Evolutionary conservation across 2,329 filamentous ascomycete species (phyloP).

Genomic region (Penicillium sp.): DNA sequence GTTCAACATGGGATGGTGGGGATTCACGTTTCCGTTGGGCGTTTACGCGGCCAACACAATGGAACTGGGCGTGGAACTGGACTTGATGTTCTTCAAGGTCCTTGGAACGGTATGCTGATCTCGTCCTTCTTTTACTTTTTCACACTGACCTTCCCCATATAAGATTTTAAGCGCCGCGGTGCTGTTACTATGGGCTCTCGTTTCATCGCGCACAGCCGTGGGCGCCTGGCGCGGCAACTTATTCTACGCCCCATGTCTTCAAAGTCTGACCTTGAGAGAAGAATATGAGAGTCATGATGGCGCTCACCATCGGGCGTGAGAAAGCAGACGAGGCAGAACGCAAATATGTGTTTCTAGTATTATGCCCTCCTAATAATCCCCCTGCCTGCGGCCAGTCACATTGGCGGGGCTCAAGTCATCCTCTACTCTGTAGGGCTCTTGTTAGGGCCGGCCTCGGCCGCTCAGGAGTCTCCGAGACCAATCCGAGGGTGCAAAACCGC

Average conservation of each 20-base stretch:
- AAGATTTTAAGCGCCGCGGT: conserved; percentile 51
- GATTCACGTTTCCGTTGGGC: conserved; percentile 59
- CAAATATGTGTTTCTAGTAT: no score
- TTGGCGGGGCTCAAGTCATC: background rate
- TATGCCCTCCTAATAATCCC: no score
- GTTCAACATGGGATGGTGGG: conserved; percentile 64
- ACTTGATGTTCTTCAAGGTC: conserved; percentile 55
- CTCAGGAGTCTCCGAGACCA: background rate
- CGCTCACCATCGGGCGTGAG: conserved; percentile 12
- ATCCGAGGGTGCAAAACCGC: background rate
- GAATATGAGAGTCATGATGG: conserved; percentile 12
- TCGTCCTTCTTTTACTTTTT: background rate
- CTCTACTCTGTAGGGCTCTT: background rate
- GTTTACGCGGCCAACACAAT: conserved; percentile 45
- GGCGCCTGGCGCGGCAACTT: conserved; percentile 49
- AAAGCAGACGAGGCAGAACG: background rate
- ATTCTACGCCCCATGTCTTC: conserved; percentile 54
- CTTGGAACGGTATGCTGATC: conserved; percentile 47
- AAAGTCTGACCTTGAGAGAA: conserved; percentile 32
- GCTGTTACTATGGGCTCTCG: conserved; percentile 54
- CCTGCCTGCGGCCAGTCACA: background rate
- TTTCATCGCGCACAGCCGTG: conserved; percentile 47
- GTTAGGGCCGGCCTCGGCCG: background rate
- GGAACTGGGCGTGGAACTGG: conserved; percentile 50
- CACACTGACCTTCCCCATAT: background rate